A percentile compares a stretch with the other conserved stretches of the same genome.
Evolutionary conservation across 2,329 filamentous ascomycete genomes (phyloP).

Genomic region (Fusarium agapanthi): DNA sequence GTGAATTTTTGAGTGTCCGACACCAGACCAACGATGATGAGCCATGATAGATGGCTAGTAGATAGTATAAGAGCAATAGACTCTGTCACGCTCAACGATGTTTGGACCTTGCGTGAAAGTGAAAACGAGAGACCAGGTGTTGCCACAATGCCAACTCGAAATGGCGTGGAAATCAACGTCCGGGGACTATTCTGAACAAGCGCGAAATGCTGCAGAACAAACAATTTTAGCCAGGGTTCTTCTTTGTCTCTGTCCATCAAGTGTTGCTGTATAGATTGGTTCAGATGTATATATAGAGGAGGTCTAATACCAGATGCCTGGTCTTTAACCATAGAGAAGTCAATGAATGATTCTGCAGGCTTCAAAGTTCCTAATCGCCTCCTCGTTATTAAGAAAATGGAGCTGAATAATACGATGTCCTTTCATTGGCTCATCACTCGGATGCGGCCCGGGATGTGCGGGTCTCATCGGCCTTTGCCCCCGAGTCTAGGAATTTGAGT

Average conservation of each 20-base stretch:
- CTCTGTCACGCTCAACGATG: slow-evolving; percentile 23
- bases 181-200: slow-evolving; percentile 27
- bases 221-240: background rate
- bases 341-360: background rate
- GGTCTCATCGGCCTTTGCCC: slow-evolving; percentile 41
- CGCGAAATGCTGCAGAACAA: background rate
- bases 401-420: slow-evolving; percentile 19
- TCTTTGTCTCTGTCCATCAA: background rate
- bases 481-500: slow-evolving; percentile 40
- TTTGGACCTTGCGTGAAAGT: background rate
- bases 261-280: background rate
- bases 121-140: background rate
- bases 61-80: slow-evolving; percentile 39
- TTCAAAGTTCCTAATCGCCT: background rate
- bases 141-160: background rate
- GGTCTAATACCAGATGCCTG: too few species aligned
- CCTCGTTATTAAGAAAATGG: background rate
- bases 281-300: background rate
- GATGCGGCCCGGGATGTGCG: slow-evolving; percentile 32
- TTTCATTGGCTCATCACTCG: slow-evolving; percentile 33
- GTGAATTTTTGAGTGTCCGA: slow-evolving; percentile 34
- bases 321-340: background rate
- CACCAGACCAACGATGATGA: slow-evolving; percentile 34
- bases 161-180: slow-evolving; percentile 8
- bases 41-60: slow-evolving; percentile 35